Evolutionary conservation across 2,329 filamentous ascomycete genomes (phyloP).

Genomic region (Alternaria incomplexa): DNA sequence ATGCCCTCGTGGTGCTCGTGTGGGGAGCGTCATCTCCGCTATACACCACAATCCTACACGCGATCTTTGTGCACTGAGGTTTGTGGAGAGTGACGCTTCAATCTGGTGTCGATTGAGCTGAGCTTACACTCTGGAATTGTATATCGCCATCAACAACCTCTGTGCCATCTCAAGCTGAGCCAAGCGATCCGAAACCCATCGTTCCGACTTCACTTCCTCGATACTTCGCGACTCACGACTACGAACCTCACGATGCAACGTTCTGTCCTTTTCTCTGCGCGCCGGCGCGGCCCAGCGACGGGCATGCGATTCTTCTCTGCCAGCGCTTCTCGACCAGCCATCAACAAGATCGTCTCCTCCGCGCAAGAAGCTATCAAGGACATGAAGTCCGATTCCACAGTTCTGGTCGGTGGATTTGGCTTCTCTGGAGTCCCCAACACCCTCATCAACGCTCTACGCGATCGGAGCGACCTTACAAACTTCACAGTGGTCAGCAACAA

Average conservation of each 20-base stretch:
- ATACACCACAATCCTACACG: conserved; percentile 7
- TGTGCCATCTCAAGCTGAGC: background rate
- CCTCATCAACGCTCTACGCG: conserved; percentile 48
- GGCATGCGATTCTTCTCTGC: conserved; percentile 44
- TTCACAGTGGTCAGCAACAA: conserved; percentile 84
- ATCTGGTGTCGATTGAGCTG: conserved; percentile 6
- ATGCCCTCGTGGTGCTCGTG: conserved; percentile 32
- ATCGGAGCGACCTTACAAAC: conserved; percentile 42
- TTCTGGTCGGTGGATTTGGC: conserved; percentile 49
- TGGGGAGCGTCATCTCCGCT: conserved; percentile 39
- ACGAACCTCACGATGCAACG: conserved; percentile 37
- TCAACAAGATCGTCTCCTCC: conserved; percentile 50
- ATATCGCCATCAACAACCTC: background rate
- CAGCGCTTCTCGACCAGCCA: conserved; percentile 38
- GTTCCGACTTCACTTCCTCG: background rate
- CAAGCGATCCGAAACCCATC: background rate
- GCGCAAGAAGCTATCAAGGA: conserved; percentile 48
- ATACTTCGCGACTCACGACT: background rate
- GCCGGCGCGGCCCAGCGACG: conserved; percentile 35
- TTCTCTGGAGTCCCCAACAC: conserved; percentile 50
- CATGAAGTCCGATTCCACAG: conserved; percentile 46
- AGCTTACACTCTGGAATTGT: background rate
- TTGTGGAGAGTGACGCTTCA: conserved; percentile 21
- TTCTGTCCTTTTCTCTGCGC: conserved; percentile 42
- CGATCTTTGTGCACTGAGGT: conserved; percentile 13